phyloP scores from a whole-genome alignment of 1,284 basidiomycete genomes.

The Athelia psychrophila region DNA sequence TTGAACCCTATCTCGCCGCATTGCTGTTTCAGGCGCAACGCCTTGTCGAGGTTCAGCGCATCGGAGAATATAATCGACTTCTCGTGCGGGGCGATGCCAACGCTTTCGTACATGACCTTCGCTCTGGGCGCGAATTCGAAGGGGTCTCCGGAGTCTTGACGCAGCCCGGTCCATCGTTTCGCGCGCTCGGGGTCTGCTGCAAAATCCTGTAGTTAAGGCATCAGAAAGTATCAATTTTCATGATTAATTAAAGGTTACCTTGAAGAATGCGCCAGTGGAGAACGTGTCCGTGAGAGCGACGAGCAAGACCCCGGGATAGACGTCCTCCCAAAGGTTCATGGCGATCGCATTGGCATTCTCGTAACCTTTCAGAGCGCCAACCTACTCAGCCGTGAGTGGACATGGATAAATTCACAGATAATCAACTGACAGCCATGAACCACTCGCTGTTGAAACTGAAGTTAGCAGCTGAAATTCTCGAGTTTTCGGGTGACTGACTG shows the following conservation, averaged over 20 bases:
- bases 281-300: slow-evolving; percentile 93
- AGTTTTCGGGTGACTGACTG: slow-evolving; percentile 55
- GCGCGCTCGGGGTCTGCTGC: slow-evolving; percentile 56
- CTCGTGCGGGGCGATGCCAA: slow-evolving; percentile 61
- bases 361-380: slow-evolving; percentile 84
- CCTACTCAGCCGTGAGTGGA: slow-evolving; percentile 31
- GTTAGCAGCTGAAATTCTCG: neutral
- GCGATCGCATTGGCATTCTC: slow-evolving; percentile 70
- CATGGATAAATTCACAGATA: neutral
- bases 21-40: slow-evolving; percentile 66
- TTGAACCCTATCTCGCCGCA: slow-evolving; percentile 74
- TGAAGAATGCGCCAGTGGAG: slow-evolving; percentile 81
- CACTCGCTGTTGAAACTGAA: slow-evolving; percentile 65
- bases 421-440: slow-evolving; percentile 81
- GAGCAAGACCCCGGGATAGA: slow-evolving; percentile 60
- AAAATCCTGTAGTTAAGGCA: slow-evolving; percentile 54
- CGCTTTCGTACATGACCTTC: slow-evolving; percentile 63
- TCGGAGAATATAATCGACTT: slow-evolving; percentile 87
- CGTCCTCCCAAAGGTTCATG: slow-evolving; percentile 81
- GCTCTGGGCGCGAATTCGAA: slow-evolving; percentile 72
- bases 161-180: slow-evolving; percentile 72
- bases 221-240: slow-evolving; percentile 1
- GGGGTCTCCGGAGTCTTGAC: slow-evolving; percentile 94
- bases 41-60: slow-evolving; percentile 69
- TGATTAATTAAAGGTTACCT: slow-evolving; percentile 33